phyloP scores from a whole-genome alignment of 352 stramenopile species.

The Phytophthora foliorum region DNA sequence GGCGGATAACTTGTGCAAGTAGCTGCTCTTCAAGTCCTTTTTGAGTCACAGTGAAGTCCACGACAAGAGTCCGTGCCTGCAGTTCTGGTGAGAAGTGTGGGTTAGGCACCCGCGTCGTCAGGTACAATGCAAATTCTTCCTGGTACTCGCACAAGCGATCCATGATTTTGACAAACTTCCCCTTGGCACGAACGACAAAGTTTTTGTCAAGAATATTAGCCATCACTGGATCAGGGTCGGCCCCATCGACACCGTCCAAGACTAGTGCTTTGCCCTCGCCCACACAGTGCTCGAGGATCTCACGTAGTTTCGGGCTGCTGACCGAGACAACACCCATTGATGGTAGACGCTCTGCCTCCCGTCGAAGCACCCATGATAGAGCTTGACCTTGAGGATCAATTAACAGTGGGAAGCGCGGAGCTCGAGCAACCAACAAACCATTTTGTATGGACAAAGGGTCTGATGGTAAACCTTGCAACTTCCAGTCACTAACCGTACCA shows the following conservation, averaged over 20 bases:
- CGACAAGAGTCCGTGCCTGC: conserved; percentile 69
- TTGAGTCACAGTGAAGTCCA: conserved; percentile 95
- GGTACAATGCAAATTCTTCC: conserved; percentile 72
- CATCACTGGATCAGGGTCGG: conserved; percentile 67
- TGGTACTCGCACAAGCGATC: conserved; percentile 77
- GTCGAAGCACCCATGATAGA: conserved; percentile 83
- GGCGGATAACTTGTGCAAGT: conserved; percentile 91
- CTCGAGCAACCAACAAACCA: conserved; percentile 87
- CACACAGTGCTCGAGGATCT: conserved; percentile 90
- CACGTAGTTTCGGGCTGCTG: conserved; percentile 72
- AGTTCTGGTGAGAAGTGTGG: conserved; percentile 80
- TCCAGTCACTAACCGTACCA: conserved; percentile 90
- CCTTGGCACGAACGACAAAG: conserved; percentile 67
- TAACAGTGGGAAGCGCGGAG: conserved; percentile 82
- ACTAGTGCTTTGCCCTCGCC: conserved; percentile 90
- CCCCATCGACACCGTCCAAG: conserved; percentile 75
- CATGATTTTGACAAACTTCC: conserved; percentile 74
- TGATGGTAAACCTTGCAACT: conserved; percentile 85
- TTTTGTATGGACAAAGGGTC: conserved; percentile 94
- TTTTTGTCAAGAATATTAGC: conserved; percentile 76
- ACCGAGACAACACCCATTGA: conserved; percentile 71
- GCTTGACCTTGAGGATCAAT: conserved; percentile 94
- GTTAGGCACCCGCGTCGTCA: conserved; percentile 74
- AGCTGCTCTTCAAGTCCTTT: conserved; percentile 93
- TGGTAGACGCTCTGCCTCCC: conserved; percentile 73